Evolutionary conservation across 2,329 filamentous ascomycete species (phyloP).

Genomic region (Penicillium sp.): DNA sequence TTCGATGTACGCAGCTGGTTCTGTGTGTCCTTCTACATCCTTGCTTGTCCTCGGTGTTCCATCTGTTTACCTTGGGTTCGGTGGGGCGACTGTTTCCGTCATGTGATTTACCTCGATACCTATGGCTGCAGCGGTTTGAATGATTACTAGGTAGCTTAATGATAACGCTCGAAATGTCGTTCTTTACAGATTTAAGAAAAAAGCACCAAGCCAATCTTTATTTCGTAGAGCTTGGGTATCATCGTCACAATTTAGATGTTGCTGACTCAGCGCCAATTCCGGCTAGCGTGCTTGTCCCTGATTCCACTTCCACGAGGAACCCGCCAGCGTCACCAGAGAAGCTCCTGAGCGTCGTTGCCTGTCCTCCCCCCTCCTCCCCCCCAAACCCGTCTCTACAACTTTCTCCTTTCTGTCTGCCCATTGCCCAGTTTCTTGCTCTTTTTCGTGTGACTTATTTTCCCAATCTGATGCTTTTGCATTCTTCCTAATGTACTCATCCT

Average conservation of each 20-base stretch:
- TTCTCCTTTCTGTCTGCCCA: slow-evolving; percentile 25
- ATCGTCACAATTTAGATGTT: background rate
- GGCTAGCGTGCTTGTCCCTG: slow-evolving; percentile 35
- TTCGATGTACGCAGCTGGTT: slow-evolving; percentile 29
- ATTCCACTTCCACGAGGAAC: slow-evolving; percentile 18
- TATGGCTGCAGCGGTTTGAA: slow-evolving; percentile 12
- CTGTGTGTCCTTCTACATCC: slow-evolving; percentile 18
- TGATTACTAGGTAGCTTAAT: background rate
- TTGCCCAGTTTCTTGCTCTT: background rate
- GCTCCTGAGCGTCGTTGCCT: slow-evolving; percentile 27
- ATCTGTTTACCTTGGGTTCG: background rate
- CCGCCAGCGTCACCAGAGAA: slow-evolving; percentile 32
- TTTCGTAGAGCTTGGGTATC: too few relatives aligned
- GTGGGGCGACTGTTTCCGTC: slow-evolving; percentile 5
- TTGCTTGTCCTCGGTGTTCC: slow-evolving; percentile 9
- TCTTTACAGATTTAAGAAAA: background rate
- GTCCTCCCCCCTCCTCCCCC: too few relatives aligned
- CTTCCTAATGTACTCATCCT: slow-evolving; percentile 81
- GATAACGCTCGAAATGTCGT: background rate
- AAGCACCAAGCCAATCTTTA: background rate
- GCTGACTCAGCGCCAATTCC: slow-evolving; percentile 16
- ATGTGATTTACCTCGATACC: slow-evolving; percentile 3
- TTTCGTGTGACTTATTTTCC: background rate
- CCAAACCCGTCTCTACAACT: slow-evolving; percentile 31
- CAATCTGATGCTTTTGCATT: slow-evolving; percentile 31